These are phyloP conservation scores for Cutaneotrichosporon sp. DNA, from an alignment of 1,284 basidiomycete genomes.

Conservation along the genomic window DNA sequence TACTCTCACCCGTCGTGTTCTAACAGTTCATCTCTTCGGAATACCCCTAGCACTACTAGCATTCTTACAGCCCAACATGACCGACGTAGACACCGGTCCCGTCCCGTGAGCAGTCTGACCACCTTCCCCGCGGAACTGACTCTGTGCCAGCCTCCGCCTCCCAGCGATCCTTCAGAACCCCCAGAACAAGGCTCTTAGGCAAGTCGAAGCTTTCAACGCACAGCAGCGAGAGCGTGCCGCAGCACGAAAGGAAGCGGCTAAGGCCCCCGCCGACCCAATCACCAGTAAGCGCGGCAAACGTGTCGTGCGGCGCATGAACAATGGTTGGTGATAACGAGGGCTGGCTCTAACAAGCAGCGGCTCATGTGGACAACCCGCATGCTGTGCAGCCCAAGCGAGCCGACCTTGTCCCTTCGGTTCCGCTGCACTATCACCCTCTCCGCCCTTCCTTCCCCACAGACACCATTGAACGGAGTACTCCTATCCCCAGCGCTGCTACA, in stretches of 20 bases:
- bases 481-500: conserved; percentile 15
- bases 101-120: conserved; percentile 14
- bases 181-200: conserved; percentile 24
- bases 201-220: conserved; percentile 41
- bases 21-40: too few relatives aligned
- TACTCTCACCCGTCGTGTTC: too few relatives aligned
- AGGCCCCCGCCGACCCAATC: background rate
- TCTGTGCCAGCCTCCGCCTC: conserved; percentile 42
- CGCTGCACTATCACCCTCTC: conserved; percentile 31
- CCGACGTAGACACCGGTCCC: conserved; percentile 2
- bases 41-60: too few relatives aligned
- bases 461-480: conserved; percentile 25
- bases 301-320: conserved; percentile 42
- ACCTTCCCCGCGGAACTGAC: too few relatives aligned
- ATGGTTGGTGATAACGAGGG: conserved; percentile 27
- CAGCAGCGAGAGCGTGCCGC: conserved; percentile 43
- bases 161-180: conserved; percentile 48
- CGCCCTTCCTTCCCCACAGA: conserved; percentile 32
- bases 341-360: conserved; percentile 22
- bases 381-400: conserved; percentile 28
- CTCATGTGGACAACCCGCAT: conserved; percentile 43
- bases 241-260: conserved; percentile 22
- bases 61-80: background rate
- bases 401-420: conserved; percentile 40
- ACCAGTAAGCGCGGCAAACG: conserved; percentile 30